Evolutionary conservation across 345 rosid species (phyloP), one percentile per base, ranked within the genome.

Genomic region (Lumnitzera littorea): DNA sequence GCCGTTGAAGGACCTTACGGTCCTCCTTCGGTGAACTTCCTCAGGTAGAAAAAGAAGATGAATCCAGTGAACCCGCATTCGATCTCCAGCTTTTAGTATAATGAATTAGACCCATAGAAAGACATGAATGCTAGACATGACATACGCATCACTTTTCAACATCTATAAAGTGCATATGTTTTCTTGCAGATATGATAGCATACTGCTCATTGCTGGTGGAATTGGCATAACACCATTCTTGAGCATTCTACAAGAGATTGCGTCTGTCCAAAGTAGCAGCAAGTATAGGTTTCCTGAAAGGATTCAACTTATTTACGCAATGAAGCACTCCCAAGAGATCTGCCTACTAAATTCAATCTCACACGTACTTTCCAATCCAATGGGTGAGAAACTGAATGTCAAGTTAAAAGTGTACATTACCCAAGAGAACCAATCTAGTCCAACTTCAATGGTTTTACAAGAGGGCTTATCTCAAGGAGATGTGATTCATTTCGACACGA

Each of bases 1-100:
- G 71, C 82, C 57, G 71, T 84, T 16, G 96, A 91, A 81, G 98
- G 98, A 59, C 96, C 96, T 56, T 88, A 91, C 71, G 98, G 96
- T 67, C 94, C 94, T 59, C 50, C 83, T 58, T 69, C 90, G 2
- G 61, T 77, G 53, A 78, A 83, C 48, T 86, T 86, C 56, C 77
- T 86, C 66, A 84, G 95, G 96, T 86, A 17, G 13, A 60, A 36
- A 36, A 36, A 36, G 43, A 36, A 36, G 9, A 5, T 36, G 43
- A 36, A 36, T 36, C 7, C 43, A 36, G 43, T 7, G 10, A 36
- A 5, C 43, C 43, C 10, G 43, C 9, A 36, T 36, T 36, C 5
- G 43, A 36, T 36, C 43, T 36, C 43, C 7, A 9, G 43, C 43
- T 36, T 36, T 4, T 36, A 36, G 9, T 36, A 36, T 9, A 36